A percentile compares a stretch with the other conserved stretches of the same genome.
Evolutionary conservation across 2,329 filamentous ascomycete genomes (phyloP).

Genomic region (Rugonectria rugulosa): DNA sequence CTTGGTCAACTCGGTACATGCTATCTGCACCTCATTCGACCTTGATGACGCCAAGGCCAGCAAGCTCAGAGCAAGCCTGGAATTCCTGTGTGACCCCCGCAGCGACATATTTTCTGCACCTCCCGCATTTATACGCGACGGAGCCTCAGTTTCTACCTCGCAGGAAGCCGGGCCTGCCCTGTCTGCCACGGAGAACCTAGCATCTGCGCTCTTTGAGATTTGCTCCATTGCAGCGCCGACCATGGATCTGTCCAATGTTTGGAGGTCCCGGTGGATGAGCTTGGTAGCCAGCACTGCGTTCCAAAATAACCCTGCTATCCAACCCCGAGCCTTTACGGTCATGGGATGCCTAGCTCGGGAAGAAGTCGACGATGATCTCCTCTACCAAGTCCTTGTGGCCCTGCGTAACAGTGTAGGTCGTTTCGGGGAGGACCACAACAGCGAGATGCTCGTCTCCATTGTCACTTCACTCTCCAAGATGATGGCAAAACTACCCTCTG

Average conservation of each 20-base stretch:
- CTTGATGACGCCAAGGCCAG: constrained; percentile 66
- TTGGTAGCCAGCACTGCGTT: constrained; percentile 76
- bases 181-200: constrained; percentile 66
- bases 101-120: constrained; percentile 65
- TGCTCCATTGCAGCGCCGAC: constrained; percentile 70
- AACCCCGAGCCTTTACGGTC: constrained; percentile 73
- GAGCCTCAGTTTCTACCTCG: constrained; percentile 60
- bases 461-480: constrained; percentile 73
- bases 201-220: constrained; percentile 68
- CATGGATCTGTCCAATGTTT: constrained; percentile 70
- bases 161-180: constrained; percentile 62
- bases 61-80: constrained; percentile 63
- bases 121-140: constrained; percentile 56
- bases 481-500: constrained; percentile 72
- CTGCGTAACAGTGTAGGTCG: constrained; percentile 70
- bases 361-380: constrained; percentile 74
- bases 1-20: constrained; percentile 72
- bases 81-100: constrained; percentile 65
- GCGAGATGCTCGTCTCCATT: constrained; percentile 74
- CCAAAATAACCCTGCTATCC: constrained; percentile 75
- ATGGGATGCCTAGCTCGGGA: constrained; percentile 77
- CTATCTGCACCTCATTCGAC: constrained; percentile 70
- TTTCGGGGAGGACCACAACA: constrained; percentile 69
- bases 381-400: constrained; percentile 75
- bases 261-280: constrained; percentile 78